A percentile compares a stretch with the other conserved stretches of the same genome.
Evolutionary conservation across 768 basidiomycete genomes (phyloP).

Genomic region (Gloeostereum incarnatum): DNA sequence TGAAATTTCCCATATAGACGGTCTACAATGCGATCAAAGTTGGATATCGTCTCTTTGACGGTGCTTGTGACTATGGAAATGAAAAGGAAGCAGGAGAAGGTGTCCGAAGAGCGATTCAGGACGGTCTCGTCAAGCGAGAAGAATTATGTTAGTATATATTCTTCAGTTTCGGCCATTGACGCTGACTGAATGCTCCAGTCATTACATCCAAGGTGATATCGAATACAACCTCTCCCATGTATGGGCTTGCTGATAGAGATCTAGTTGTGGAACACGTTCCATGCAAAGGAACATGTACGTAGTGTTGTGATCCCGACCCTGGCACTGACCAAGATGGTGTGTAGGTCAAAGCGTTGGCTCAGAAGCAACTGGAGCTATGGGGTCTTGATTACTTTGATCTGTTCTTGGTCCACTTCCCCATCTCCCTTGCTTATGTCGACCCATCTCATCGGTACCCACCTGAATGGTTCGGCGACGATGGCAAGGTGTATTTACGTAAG

Average conservation of each 20-base stretch:
- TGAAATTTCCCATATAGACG: conserved; percentile 27
- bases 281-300: conserved; percentile 66
- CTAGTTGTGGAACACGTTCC: conserved; percentile 91
- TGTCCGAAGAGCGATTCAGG: conserved; percentile 64
- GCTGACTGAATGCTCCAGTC: conserved; percentile 38
- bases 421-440: conserved; percentile 75
- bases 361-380: conserved; percentile 71
- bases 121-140: conserved; percentile 80
- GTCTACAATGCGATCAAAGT: conserved; percentile 82
- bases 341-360: conserved; percentile 44
- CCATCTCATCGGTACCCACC: conserved; percentile 70
- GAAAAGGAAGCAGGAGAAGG: conserved; percentile 82
- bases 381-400: conserved; percentile 80
- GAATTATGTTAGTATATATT: conserved; percentile 52
- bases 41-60: conserved; percentile 83
- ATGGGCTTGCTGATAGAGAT: background rate
- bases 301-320: background rate
- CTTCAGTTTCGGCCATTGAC: background rate
- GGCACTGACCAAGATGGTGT: background rate
- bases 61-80: conserved; percentile 84
- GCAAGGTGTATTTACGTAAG: conserved; percentile 56
- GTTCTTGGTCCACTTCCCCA: conserved; percentile 80
- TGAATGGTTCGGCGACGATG: conserved; percentile 73
- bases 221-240: background rate
- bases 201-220: conserved; percentile 66